Evolutionary conservation across 75 land plant species (phyloP).

Genomic region (Pseudotsuga menziesii): DNA sequence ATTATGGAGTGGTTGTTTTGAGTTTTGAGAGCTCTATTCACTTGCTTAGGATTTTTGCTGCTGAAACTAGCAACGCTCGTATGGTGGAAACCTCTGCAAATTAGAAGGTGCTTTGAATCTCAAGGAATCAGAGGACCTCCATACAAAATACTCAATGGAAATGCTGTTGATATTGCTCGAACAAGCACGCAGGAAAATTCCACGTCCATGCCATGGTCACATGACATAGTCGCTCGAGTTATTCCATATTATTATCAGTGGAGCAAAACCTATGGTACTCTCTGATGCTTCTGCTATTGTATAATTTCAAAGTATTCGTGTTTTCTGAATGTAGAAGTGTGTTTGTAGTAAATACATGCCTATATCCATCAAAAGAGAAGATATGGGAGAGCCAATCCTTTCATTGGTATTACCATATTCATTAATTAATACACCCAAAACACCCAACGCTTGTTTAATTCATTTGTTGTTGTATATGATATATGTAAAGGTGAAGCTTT

Average conservation of each 20-base stretch:
- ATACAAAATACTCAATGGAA: neutral
- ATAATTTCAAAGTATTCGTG: too few relatives aligned
- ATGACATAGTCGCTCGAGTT: conserved; percentile 9
- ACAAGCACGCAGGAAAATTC: neutral
- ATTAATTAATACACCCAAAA: too few relatives aligned
- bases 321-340: too few relatives aligned
- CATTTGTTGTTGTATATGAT: neutral
- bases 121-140: conserved; percentile 11
- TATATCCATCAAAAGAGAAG: too few relatives aligned
- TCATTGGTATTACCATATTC: too few relatives aligned
- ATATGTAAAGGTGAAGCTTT: too few relatives aligned
- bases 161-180: too few relatives aligned
- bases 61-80: neutral
- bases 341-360: too few relatives aligned
- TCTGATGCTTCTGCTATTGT: too few relatives aligned
- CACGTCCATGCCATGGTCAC: neutral
- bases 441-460: neutral
- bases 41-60: neutral
- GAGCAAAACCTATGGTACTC: neutral
- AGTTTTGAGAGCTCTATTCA: neutral
- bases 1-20: conserved; percentile 1
- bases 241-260: conserved; percentile 13
- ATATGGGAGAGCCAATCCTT: neutral
- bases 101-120: neutral
- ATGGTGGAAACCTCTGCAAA: conserved; percentile 10